Conservation (phyloP, 2,329 filamentous ascomycete genomes). For the Calonectria ilicicola region DNA sequence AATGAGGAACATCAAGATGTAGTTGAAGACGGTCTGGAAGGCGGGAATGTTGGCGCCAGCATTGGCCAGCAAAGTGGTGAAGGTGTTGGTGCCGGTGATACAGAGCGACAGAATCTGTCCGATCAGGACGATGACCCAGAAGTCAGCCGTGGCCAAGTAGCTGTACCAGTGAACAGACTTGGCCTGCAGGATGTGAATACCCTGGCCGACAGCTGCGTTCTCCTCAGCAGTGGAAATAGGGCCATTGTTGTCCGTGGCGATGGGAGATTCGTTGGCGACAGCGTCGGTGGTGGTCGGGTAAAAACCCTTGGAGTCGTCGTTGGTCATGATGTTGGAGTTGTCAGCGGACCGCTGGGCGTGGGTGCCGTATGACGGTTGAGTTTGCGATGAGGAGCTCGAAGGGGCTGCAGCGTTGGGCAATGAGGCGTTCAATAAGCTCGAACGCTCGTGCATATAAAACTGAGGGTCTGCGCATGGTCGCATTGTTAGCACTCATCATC, state of each 20-base stretch:
- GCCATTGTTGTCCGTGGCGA: constrained; percentile 14
- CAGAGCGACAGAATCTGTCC: constrained; percentile 89
- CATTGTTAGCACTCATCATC: constrained; percentile 1
- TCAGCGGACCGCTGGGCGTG: background rate
- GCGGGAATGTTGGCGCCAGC: constrained; percentile 85
- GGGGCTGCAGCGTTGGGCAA: background rate
- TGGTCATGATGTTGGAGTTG: background rate
- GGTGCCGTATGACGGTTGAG: constrained; percentile 19
- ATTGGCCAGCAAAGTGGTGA: constrained; percentile 78
- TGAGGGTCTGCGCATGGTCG: background rate
- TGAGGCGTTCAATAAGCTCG: constrained; percentile 21
- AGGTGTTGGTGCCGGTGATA: constrained; percentile 93
- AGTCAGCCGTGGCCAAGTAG: constrained; percentile 86
- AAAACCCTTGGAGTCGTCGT: constrained; percentile 41
- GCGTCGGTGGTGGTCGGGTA: constrained; percentile 29
- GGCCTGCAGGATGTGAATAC: constrained; percentile 67
- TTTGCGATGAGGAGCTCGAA: constrained; percentile 15
- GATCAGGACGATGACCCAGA: constrained; percentile 85
- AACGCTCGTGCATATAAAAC: constrained; percentile 30
- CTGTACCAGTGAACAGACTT: constrained; percentile 71
- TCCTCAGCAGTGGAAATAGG: constrained; percentile 22
- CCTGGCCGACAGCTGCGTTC: constrained; percentile 58
- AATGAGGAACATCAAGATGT: constrained; percentile 83
- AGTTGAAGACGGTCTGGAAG: constrained; percentile 97
- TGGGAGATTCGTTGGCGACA: constrained; percentile 14